Evolutionary conservation across 1,284 basidiomycete species (phyloP), one percentile per base, ranked within the genome.

Genomic region (Sporisorium sorghi): DNA sequence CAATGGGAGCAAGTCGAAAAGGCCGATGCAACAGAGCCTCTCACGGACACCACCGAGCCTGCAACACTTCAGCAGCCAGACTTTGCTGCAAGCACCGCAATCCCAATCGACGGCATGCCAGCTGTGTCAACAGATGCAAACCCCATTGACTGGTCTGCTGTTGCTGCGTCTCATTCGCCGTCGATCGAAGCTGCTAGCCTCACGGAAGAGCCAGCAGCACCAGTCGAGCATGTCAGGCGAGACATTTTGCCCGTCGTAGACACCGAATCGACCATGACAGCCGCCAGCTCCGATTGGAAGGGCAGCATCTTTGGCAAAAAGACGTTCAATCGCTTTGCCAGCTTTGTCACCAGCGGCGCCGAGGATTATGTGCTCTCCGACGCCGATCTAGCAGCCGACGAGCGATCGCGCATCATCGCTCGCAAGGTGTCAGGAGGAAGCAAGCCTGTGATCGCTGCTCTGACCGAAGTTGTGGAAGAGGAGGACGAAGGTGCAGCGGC

Each of bases 311-410:
- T 93, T 1, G 90, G 91, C 24, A 91, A 91, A 6, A 91, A 90
- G 85, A 89, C 88, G 51, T 85, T 93, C 59, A 93, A 93, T 81
- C 87, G 92, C 19, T 93, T 93, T 85, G 92, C 91, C 0, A 90
- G 88, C 69, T 93, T 93, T 81, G 92, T 93, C 21, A 92, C 91
- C 1, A 91, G 90, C 66, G 92, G 92, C 40, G 92, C 92, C 8
- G 92, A 93, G 82, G 90, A 90, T 60, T 81, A 73, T n/a, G 58
- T 81, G 17, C 60, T 80, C 9, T 77, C 73, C 33, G 62, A 51
- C n/a, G 23, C 47, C 0, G 46, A 63, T 26, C 33, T 32, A n/a
- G 48, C 15, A 15, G 73, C 61, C 35, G 61, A 64, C 28, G 76
- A 71, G 10, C 58, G 40, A n/a, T 63, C 57, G 39, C 59, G 63